These are phyloP conservation scores for Pezizomycotina sp. DNA, from an alignment of 2,329 filamentous ascomycete species.

Conservation along the genomic window DNA sequence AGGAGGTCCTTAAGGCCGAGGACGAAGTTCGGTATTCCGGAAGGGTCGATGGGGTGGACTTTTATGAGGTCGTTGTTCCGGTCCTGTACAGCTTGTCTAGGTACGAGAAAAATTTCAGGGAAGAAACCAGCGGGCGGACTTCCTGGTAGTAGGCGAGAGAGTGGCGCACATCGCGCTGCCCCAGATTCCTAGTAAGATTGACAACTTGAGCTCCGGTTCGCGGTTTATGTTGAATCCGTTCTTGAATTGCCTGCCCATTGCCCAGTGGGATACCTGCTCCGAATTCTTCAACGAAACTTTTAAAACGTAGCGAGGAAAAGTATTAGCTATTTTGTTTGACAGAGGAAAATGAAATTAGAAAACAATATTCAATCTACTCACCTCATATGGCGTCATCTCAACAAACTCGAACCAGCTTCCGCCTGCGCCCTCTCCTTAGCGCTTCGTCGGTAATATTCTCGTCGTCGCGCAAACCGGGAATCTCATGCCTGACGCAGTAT, in stretches of 20 bases:
- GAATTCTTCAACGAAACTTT: too few relatives aligned
- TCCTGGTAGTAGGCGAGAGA: constrained; percentile 86
- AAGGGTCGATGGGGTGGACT: constrained; percentile 87
- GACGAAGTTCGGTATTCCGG: constrained; percentile 75
- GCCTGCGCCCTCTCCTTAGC: constrained; percentile 35
- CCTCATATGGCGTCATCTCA: constrained; percentile 84
- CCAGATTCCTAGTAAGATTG: constrained; percentile 83
- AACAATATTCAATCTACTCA: too few relatives aligned
- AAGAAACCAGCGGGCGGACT: constrained; percentile 63
- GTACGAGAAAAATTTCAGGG: constrained; percentile 55
- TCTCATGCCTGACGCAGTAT: constrained; percentile 90
- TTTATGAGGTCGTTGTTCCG: constrained; percentile 73
- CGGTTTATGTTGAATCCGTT: constrained; percentile 51
- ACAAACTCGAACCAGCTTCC: constrained; percentile 89
- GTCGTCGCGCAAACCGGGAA: constrained; percentile 46
- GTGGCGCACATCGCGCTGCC: constrained; percentile 94
- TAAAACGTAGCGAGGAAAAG: too few relatives aligned
- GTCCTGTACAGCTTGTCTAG: constrained; percentile 67
- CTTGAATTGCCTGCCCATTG: constrained; percentile 67
- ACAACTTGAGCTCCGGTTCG: constrained; percentile 68
- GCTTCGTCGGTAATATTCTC: constrained; percentile 33
- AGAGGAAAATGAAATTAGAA: too few relatives aligned
- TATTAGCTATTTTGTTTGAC: too few relatives aligned
- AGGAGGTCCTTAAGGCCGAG: constrained; percentile 63
- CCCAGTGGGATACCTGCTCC: constrained; percentile 83